Evolutionary conservation across 1,139 yeast species (phyloP).

Genomic region (Pichia sp.): DNA sequence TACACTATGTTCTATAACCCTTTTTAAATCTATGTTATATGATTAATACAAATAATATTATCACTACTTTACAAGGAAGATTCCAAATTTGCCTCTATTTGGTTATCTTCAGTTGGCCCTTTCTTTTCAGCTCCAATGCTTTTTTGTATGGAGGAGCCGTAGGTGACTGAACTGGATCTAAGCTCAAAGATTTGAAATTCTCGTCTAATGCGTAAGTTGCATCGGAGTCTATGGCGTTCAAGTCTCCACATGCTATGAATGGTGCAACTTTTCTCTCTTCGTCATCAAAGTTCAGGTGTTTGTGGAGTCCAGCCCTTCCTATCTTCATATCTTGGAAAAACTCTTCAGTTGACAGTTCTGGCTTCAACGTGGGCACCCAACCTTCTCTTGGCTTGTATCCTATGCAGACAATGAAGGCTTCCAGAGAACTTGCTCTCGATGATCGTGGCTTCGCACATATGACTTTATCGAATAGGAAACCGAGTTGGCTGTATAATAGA

Average conservation of each 20-base stretch:
- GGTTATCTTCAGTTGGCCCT: slow-evolving; percentile 47
- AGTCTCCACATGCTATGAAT: slow-evolving; percentile 90
- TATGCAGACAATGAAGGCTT: slow-evolving; percentile 87
- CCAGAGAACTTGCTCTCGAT: slow-evolving; percentile 89
- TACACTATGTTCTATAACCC: not conserved
- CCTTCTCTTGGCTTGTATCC: slow-evolving; percentile 78
- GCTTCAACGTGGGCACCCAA: slow-evolving; percentile 67
- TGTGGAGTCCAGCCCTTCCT: slow-evolving; percentile 46
- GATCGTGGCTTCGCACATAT: slow-evolving; percentile 95
- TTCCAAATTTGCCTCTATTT: slow-evolving; percentile 6
- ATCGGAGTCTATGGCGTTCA: slow-evolving; percentile 83
- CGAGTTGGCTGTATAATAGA: slow-evolving; percentile 80
- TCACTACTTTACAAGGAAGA: not conserved
- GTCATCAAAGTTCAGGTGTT: slow-evolving; percentile 38
- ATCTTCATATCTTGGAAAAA: slow-evolving; percentile 60
- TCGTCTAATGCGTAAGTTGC: slow-evolving; percentile 77
- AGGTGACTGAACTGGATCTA: slow-evolving; percentile 92
- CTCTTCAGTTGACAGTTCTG: slow-evolving; percentile 63
- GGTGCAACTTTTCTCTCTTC: slow-evolving; percentile 78
- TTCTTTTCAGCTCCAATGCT: slow-evolving; percentile 82
- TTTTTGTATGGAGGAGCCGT: slow-evolving; percentile 95
- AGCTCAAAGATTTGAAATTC: slow-evolving; percentile 40
- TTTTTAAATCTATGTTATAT: not conserved
- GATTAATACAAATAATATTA: not conserved
- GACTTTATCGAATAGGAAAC: slow-evolving; percentile 77